Base-by-base conservation (phyloP, 345 rosid species). In the Citrus mangshanensis region DNA sequence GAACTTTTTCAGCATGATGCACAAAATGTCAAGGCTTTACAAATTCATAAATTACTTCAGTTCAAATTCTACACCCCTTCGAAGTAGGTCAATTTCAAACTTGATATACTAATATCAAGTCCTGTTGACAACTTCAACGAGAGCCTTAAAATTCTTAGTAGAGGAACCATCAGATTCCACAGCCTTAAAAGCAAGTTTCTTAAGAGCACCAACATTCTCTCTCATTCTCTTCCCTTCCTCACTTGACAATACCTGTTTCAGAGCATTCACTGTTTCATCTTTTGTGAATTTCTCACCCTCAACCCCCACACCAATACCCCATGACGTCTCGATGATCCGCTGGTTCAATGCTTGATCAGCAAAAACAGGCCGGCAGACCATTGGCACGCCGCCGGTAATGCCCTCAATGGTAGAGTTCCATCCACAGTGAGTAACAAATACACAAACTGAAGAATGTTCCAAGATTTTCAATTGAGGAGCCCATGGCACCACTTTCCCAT, bases 391-490 rank as follows among this genome's bases (percentile, higher is more conserved):
- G 0, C 86, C 86, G 2, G 67, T 54, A 4, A 91, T 74, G 64
- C 90, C 83, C 75, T 92, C 96, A 73, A 69, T 13, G 12, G 86
- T 51, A 0, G 94, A 90, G 72, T 92, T 92, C 93, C 93, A 90
- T 16, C 93, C 96, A 3, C 86, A 40, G 27, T 92, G 96, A 7
- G 91, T 90, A 72, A 86, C 54, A 38, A 90, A 91, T 1, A 78
- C 96, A 27, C 94, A 95, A 19, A 85, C 82, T 0, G 92, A 70
- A 13, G 72, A 42, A 81, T 94, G 91, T 19, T 34, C 75, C 56
- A 92, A 73, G 21, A 92, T 79, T 40, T 86, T 49, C 3, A 28
- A 5, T 68, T 94, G 98, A 4, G 95, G 97, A 5, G 90, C 82
- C 95, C 95, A 85, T 16, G 92, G 82, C 56, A 92, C 89, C 18